phyloP scores from a whole-genome alignment of 495 filamentous ascomycete species.

The Aspergillus funiculosus region DNA sequence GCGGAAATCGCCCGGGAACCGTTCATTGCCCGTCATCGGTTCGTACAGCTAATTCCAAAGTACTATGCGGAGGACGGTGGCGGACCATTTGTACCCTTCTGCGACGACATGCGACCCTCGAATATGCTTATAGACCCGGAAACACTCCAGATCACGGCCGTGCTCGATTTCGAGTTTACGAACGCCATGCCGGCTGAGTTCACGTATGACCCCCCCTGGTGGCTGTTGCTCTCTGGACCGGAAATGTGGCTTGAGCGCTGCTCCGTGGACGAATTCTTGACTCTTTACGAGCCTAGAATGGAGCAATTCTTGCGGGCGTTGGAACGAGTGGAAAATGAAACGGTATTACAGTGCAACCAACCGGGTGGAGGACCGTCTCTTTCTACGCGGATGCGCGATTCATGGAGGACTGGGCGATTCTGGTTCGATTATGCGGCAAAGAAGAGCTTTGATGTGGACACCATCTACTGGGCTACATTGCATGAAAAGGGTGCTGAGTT shows the following conservation, averaged over 20 bases:
- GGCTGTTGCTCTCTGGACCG: slow-evolving; percentile 34
- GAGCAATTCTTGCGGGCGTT: slow-evolving; percentile 28
- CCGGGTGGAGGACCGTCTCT: slow-evolving; percentile 21
- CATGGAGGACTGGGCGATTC: slow-evolving; percentile 34
- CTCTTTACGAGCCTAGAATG: slow-evolving; percentile 31
- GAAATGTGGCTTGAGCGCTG: slow-evolving; percentile 32
- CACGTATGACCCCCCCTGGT: slow-evolving; percentile 38
- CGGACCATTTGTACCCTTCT: slow-evolving; percentile 38
- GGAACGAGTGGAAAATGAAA: slow-evolving; percentile 22
- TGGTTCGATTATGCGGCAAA: slow-evolving; percentile 39
- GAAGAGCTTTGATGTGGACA: slow-evolving; percentile 39
- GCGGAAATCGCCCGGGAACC: slow-evolving; percentile 28
- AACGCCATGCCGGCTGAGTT: slow-evolving; percentile 40
- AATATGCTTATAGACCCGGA: slow-evolving; percentile 38
- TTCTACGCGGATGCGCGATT: slow-evolving; percentile 36
- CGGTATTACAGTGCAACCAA: slow-evolving; percentile 13
- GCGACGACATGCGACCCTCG: slow-evolving; percentile 36
- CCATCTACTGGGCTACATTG: slow-evolving; percentile 35
- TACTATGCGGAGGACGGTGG: slow-evolving; percentile 31
- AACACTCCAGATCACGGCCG: slow-evolving; percentile 36
- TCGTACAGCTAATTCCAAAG: slow-evolving; percentile 32
- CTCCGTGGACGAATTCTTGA: slow-evolving; percentile 32
- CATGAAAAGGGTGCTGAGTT: slow-evolving; percentile 27
- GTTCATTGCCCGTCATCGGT: slow-evolving; percentile 36
- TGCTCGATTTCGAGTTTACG: slow-evolving; percentile 41